phyloP scores from a whole-genome alignment of 257 asterid species.

The Eucommia ulmoides region DNA sequence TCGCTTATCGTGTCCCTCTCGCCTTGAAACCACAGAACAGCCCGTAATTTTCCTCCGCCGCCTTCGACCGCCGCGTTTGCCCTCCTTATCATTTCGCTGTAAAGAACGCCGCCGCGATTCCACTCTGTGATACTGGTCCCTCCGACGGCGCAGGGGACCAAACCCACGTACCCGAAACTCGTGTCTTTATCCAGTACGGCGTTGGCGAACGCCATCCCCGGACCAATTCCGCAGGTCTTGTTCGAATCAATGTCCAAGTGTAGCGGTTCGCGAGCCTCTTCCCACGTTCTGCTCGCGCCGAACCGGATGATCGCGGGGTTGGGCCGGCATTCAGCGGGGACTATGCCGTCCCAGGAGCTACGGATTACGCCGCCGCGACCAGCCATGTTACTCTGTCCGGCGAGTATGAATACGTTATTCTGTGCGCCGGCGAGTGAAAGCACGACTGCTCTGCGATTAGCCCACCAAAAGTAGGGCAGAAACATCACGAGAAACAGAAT shows the following conservation, averaged over 20 bases:
- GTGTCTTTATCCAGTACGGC: constrained; percentile 43
- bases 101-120: constrained; percentile 41
- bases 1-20: constrained; percentile 35
- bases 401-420: no score
- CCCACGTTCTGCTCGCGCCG: constrained; percentile 45
- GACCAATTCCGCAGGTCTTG: constrained; percentile 79
- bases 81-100: constrained; percentile 67
- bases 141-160: constrained; percentile 87
- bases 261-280: constrained; percentile 71
- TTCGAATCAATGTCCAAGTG: constrained; percentile 72
- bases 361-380: constrained; percentile 85
- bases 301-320: constrained; percentile 54
- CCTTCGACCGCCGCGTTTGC: constrained; percentile 28
- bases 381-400: constrained; percentile 50
- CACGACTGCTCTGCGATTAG: no score
- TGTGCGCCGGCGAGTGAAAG: no score
- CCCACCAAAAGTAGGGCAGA: no score
- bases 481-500: no score
- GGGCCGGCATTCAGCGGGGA: constrained; percentile 47
- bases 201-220: constrained; percentile 81
- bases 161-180: constrained; percentile 36
- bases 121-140: constrained; percentile 83
- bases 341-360: constrained; percentile 62
- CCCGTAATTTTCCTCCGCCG: constrained; percentile 30
- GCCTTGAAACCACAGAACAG: constrained; percentile 67